These are phyloP conservation scores for Wickerhamomyces strasburgensis DNA, from an alignment of 805 yeast species.

Conservation along the genomic window DNA sequence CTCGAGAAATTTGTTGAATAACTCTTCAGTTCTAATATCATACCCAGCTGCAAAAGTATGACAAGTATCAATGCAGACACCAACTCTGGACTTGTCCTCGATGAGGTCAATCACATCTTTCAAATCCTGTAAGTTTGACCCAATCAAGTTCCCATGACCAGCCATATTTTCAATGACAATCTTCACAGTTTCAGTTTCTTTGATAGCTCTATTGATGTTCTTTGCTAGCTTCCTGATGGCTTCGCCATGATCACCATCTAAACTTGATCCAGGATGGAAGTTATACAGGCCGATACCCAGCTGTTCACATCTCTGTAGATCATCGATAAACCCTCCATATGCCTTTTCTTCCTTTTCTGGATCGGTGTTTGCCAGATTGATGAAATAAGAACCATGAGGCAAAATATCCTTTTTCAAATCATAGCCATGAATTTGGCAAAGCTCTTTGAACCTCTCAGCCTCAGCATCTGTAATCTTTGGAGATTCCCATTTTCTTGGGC, in stretches of 20 bases:
- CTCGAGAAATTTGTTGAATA: conserved; percentile 65
- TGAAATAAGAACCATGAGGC: conserved; percentile 94
- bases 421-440: conserved; percentile 60
- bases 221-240: conserved; percentile 69
- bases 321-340: conserved; percentile 76
- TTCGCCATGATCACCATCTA: conserved; percentile 61
- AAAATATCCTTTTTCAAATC: conserved; percentile 74
- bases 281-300: conserved; percentile 83
- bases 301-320: conserved; percentile 79
- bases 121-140: conserved; percentile 74
- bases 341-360: conserved; percentile 71
- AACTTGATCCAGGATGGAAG: conserved; percentile 88
- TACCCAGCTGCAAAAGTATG: conserved; percentile 97
- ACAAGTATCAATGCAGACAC: conserved; percentile 95
- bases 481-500: conserved; percentile 88
- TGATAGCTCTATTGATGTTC: conserved; percentile 74
- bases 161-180: conserved; percentile 97
- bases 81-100: conserved; percentile 81
- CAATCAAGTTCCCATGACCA: conserved; percentile 89
- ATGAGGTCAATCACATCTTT: conserved; percentile 68
- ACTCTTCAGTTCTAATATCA: conserved; percentile 61
- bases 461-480: conserved; percentile 70
- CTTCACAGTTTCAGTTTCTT: conserved; percentile 71
- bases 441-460: conserved; percentile 54
- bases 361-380: conserved; percentile 91